Evolutionary conservation across 208 protist genomes (phyloP).

Genomic region (Jaenimonas drosophilae): DNA sequence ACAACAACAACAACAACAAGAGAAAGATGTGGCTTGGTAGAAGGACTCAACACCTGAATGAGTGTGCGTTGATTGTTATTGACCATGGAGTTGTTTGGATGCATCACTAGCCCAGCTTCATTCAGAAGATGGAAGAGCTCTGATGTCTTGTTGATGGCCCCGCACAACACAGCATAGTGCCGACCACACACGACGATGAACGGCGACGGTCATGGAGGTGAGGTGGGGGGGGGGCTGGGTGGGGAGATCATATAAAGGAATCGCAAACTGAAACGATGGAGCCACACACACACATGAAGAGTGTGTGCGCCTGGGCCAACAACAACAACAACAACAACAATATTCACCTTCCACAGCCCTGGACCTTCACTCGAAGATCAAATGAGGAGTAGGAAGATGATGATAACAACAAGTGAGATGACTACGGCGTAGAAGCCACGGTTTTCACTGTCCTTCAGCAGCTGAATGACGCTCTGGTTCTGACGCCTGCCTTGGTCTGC

Average conservation of each 20-base stretch:
- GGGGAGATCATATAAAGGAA: too few relatives aligned
- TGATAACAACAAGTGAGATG: conserved; percentile 49
- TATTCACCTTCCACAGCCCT: neutral
- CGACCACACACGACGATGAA: too few relatives aligned
- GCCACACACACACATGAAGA: neutral
- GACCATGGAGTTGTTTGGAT: too few relatives aligned
- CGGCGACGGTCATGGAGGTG: too few relatives aligned
- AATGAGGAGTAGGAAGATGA: conserved; percentile 58
- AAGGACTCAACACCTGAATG: too few relatives aligned
- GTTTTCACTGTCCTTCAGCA: conserved; percentile 63
- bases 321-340: neutral
- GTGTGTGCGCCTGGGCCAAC: neutral
- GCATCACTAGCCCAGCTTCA: too few relatives aligned
- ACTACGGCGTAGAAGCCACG: conserved; percentile 59
- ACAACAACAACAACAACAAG: conserved; percentile 1
- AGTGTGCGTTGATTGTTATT: too few relatives aligned
- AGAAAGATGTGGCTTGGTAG: conserved; percentile 5
- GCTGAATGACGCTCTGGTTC: conserved; percentile 56
- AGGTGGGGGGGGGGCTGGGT: too few relatives aligned
- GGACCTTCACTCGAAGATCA: conserved; percentile 4
- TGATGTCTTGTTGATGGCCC: too few relatives aligned
- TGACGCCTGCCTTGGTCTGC: conserved; percentile 66
- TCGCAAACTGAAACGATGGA: neutral
- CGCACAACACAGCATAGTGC: too few relatives aligned
- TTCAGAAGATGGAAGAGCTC: too few relatives aligned